Conservation (phyloP, 495 filamentous ascomycete species). For the Astrothelium subdiscretum region DNA sequence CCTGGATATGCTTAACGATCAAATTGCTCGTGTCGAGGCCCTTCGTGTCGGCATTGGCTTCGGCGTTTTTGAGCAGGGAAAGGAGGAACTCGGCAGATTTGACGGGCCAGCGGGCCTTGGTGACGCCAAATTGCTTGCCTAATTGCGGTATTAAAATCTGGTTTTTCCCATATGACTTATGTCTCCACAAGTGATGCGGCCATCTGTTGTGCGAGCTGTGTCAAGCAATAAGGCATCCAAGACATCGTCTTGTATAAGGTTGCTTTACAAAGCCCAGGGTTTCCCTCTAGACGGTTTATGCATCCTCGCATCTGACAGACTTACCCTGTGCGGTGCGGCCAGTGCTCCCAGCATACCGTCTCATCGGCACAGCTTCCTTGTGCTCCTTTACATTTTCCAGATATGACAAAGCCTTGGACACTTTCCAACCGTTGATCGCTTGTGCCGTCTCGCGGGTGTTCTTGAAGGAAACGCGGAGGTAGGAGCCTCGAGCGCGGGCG, state of each 20-base stretch:
- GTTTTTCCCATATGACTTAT: background rate
- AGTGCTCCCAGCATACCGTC: constrained; percentile 86
- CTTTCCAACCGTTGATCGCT: constrained; percentile 98
- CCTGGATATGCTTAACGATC: constrained; percentile 98
- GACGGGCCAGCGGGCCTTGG: constrained; percentile 93
- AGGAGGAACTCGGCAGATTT: constrained; percentile 98
- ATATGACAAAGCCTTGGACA: constrained; percentile 84
- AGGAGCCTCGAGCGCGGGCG: constrained; percentile 92
- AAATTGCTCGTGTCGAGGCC: constrained; percentile 95
- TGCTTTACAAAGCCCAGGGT: background rate
- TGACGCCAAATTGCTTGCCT: constrained; percentile 98
- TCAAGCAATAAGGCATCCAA: background rate
- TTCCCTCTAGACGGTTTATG: background rate
- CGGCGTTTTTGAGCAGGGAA: constrained; percentile 95
- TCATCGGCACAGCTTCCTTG: constrained; percentile 93
- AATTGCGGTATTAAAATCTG: constrained; percentile 7
- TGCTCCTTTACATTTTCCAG: constrained; percentile 93
- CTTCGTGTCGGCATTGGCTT: constrained; percentile 98
- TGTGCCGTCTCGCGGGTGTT: constrained; percentile 99
- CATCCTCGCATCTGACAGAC: constrained; percentile 29
- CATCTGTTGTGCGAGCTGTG: background rate
- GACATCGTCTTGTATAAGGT: background rate
- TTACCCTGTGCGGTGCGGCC: constrained; percentile 93
- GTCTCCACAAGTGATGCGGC: background rate
- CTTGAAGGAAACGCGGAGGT: constrained; percentile 98